phyloP scores from a whole-genome alignment of 306 rosid species.

The Datisca glomerata region DNA sequence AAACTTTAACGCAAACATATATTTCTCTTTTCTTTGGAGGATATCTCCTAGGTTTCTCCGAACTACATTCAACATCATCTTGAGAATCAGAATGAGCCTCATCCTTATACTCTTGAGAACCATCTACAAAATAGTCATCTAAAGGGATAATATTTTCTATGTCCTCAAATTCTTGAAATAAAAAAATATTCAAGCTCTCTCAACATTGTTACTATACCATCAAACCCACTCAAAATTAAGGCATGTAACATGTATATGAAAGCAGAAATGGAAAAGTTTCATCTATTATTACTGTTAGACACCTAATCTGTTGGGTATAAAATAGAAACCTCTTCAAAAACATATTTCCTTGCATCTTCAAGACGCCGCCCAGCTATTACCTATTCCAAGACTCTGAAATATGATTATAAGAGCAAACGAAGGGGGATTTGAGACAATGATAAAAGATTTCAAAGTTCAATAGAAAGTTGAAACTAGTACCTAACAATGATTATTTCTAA shows the following conservation, averaged over 20 bases:
- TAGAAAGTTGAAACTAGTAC: conserved; percentile 14
- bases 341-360: conserved; percentile 42
- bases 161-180: conserved; percentile 78
- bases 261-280: conserved; percentile 8
- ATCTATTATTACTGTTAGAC: conserved; percentile 13
- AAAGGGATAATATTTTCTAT: conserved; percentile 58
- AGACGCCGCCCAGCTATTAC: conserved; percentile 79
- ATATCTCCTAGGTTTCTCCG: no score
- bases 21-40: no score
- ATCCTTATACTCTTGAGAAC: no score
- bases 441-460: conserved; percentile 8
- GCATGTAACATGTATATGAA: conserved; percentile 2
- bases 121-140: no score
- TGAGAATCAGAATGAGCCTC: no score
- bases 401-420: conserved; percentile 5
- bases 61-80: no score
- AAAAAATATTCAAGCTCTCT: conserved; percentile 7
- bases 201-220: conserved; percentile 12
- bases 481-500: conserved; percentile 5
- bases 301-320: conserved; percentile 87
- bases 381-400: conserved; percentile 32
- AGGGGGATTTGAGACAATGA: conserved; percentile 1
- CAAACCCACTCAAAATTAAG: not conserved
- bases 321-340: conserved; percentile 46
- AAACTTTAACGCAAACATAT: no score